phyloP scores from a whole-genome alignment of 75 land plant genomes.

The Selaginella moellendorffii region DNA sequence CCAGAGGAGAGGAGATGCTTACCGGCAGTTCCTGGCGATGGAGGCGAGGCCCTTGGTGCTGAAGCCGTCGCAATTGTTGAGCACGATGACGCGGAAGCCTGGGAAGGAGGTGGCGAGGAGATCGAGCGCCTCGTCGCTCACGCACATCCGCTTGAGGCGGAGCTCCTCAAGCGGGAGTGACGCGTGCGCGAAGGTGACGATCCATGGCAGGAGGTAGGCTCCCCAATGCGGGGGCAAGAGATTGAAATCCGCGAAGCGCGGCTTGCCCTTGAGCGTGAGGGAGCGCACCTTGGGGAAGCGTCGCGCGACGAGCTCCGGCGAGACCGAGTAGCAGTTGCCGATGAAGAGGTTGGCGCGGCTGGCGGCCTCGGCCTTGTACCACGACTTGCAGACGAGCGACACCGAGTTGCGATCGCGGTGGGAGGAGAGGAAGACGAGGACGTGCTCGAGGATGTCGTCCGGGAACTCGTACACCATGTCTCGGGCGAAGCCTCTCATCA shows the following conservation, averaged over 20 bases:
- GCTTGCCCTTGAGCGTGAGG: constrained; percentile 6
- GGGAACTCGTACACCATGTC: not conserved
- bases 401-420: not conserved
- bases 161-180: not conserved
- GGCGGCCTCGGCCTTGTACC: not conserved
- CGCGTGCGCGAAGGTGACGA: not conserved
- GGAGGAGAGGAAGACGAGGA: not conserved
- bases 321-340: constrained; percentile 1
- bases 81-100: not conserved
- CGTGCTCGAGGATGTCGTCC: constrained; percentile 1
- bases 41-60: constrained; percentile 6
- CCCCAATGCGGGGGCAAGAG: constrained; percentile 5
- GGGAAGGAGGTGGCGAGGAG: not conserved
- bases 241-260: not conserved
- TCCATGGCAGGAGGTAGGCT: not conserved
- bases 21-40: constrained; percentile 4
- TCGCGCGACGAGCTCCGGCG: not conserved
- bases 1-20: not conserved
- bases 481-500: not conserved
- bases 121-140: not conserved
- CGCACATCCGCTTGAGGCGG: not conserved
- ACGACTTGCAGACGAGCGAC: constrained; percentile 4
- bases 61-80: constrained; percentile 9
- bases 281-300: not conserved
- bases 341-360: not conserved